These are phyloP conservation scores for Sonneratia caseolaris DNA, from an alignment of 345 rosid genomes.

Conservation along the genomic window DNA sequence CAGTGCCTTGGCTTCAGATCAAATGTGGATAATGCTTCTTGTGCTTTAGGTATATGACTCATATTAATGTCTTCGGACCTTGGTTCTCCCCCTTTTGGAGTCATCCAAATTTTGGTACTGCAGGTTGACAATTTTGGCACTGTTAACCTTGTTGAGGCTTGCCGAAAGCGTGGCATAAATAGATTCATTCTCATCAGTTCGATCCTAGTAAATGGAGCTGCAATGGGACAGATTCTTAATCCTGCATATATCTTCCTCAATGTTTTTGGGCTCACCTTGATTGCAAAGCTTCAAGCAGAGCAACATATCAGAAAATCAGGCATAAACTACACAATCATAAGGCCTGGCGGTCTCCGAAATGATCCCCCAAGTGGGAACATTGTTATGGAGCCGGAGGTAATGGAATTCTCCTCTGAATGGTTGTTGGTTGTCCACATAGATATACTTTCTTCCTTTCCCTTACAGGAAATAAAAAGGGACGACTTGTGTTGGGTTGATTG, in stretches of 20 bases:
- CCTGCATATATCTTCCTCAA: slow-evolving; percentile 86
- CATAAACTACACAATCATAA: slow-evolving; percentile 67
- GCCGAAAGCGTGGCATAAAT: slow-evolving; percentile 48
- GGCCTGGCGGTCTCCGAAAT: slow-evolving; percentile 81
- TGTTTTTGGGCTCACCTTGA: slow-evolving; percentile 66
- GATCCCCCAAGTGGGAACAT: slow-evolving; percentile 74
- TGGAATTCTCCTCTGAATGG: not conserved
- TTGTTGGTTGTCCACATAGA: not conserved
- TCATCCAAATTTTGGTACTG: not conserved
- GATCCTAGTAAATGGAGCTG: slow-evolving; percentile 86
- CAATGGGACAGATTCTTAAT: slow-evolving; percentile 88
- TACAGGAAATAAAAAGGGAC: not conserved
- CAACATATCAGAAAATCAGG: slow-evolving; percentile 61
- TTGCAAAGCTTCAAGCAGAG: slow-evolving; percentile 96
- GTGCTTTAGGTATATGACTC: not conserved
- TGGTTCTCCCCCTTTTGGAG: not conserved
- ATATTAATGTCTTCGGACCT: not conserved
- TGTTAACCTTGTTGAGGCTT: slow-evolving; percentile 76
- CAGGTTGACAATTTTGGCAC: slow-evolving; percentile 87
- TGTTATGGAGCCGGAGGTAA: slow-evolving; percentile 85
- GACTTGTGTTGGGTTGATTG: not conserved
- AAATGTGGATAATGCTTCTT: not conserved
- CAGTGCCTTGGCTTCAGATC: not conserved
- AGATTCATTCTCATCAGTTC: slow-evolving; percentile 78
- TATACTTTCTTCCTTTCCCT: not conserved